phyloP scores from a whole-genome alignment of 208 protist species.

The Trypanosoma lewisi region DNA sequence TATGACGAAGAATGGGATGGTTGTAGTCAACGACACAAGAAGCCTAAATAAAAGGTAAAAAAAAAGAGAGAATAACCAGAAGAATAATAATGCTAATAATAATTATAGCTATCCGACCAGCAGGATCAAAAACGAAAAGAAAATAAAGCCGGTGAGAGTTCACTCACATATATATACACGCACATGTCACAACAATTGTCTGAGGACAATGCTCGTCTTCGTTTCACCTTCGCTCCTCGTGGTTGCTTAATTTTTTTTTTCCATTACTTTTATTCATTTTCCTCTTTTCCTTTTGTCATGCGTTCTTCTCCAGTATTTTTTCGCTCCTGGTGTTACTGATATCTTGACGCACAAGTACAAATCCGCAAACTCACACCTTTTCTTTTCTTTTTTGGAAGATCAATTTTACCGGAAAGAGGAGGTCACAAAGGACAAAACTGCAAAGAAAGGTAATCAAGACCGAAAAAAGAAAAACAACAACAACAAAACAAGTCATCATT shows the following conservation, averaged over 20 bases:
- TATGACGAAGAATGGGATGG: background rate
- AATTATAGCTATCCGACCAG: no score
- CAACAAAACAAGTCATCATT: constrained; percentile 4
- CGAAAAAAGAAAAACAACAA: constrained; percentile 11
- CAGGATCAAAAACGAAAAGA: no score
- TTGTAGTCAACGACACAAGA: background rate
- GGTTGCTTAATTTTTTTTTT: background rate
- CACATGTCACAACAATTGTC: no score
- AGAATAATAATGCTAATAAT: no score
- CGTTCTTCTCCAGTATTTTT: background rate
- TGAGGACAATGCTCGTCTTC: no score
- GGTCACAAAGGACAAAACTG: background rate
- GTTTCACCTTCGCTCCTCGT: no score
- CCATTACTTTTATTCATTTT: background rate
- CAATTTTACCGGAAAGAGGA: background rate
- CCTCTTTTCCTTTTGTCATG: background rate
- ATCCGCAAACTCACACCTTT: no score
- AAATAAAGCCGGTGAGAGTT: no score
- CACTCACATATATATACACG: no score
- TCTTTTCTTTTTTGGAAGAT: background rate
- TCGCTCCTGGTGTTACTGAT: background rate
- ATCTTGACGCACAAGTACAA: no score
- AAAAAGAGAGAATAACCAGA: no score
- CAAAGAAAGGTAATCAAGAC: constrained; percentile 14
- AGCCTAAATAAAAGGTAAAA: constrained; percentile 6